phyloP scores from a whole-genome alignment of 1,284 basidiomycete genomes.

The Boletus subluridellus region DNA sequence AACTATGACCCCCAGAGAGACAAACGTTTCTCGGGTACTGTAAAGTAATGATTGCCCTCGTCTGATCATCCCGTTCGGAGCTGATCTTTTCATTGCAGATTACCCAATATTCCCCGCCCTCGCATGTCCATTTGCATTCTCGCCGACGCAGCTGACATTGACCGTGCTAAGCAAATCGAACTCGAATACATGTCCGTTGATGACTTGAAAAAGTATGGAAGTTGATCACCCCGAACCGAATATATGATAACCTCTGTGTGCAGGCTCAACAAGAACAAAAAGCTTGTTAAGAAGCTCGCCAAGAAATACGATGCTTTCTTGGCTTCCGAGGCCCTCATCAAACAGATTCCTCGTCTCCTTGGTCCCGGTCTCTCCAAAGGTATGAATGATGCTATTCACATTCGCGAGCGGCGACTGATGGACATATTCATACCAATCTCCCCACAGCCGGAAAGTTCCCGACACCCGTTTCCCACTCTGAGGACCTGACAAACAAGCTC shows the following conservation, averaged over 20 bases:
- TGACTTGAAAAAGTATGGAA: constrained; percentile 91
- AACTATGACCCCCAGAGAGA: constrained; percentile 97
- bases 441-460: constrained; percentile 95
- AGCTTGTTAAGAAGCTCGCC: constrained; percentile 99
- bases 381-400: constrained; percentile 27
- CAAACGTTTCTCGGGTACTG: constrained; percentile 96
- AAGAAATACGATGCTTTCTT: constrained; percentile 99
- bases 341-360: constrained; percentile 99
- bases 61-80: background rate
- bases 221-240: background rate
- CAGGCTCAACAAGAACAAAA: constrained; percentile 99
- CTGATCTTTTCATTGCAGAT: constrained; percentile 45
- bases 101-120: constrained; percentile 95
- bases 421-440: constrained; percentile 3
- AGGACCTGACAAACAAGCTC: constrained; percentile 92
- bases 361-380: constrained; percentile 99
- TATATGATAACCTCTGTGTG: background rate
- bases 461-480: constrained; percentile 89
- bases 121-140: constrained; percentile 99
- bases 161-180: constrained; percentile 96
- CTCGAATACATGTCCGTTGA: constrained; percentile 99
- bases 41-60: constrained; percentile 61
- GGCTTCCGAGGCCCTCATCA: constrained; percentile 96
- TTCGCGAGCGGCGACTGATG: background rate
- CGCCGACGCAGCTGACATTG: constrained; percentile 97